Evolutionary conservation across 345 rosid genomes (phyloP).

Genomic region (Lagerstroemia speciosa): DNA sequence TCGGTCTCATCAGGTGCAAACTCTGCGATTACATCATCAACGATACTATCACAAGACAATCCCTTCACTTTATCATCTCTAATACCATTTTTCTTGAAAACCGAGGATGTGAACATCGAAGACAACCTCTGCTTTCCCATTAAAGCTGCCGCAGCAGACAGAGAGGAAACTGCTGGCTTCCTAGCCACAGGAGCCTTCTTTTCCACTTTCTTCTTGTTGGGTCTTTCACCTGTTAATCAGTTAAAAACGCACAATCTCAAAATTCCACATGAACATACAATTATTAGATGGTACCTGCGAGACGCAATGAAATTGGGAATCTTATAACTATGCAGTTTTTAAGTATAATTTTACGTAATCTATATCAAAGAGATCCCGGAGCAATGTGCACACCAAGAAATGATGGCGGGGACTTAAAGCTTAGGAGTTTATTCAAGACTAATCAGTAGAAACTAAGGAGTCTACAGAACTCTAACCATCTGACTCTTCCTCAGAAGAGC

Average conservation of each 20-base stretch:
- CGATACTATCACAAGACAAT: slow-evolving; percentile 47
- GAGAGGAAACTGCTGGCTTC: slow-evolving; percentile 43
- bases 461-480: slow-evolving; percentile 13
- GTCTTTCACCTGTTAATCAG: slow-evolving; percentile 16
- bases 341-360: background rate
- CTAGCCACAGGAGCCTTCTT: slow-evolving; percentile 40
- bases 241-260: background rate
- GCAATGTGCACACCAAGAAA: background rate
- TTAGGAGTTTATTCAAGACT: background rate
- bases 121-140: slow-evolving; percentile 82
- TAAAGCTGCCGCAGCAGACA: slow-evolving; percentile 72
- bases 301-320: background rate
- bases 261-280: background rate
- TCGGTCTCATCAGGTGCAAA: slow-evolving; percentile 73
- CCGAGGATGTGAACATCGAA: slow-evolving; percentile 66
- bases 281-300: background rate
- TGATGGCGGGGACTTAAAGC: background rate
- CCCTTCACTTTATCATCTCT: slow-evolving; percentile 52
- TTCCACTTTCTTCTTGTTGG: slow-evolving; percentile 45
- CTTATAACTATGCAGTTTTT: background rate
- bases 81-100: slow-evolving; percentile 48
- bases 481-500: slow-evolving; percentile 55
- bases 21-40: slow-evolving; percentile 71
- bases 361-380: background rate
- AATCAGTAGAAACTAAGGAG: background rate